Conservation (phyloP, 371 early-diverging fungal genomes). For the Blastocladiella emersonii region DNA sequence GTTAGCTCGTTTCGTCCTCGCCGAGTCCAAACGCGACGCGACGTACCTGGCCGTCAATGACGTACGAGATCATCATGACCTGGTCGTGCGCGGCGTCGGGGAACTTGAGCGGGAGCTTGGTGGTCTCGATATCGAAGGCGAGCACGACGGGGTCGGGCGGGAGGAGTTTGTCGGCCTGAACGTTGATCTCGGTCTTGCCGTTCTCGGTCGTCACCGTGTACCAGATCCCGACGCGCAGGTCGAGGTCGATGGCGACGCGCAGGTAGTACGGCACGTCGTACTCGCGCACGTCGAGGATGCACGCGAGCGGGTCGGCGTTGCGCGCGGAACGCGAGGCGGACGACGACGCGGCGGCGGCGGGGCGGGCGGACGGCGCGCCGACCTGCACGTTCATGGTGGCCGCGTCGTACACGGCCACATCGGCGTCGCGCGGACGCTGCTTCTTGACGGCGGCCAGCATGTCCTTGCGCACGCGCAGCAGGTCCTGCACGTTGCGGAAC, state of each 20-base stretch:
- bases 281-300: slow-evolving; percentile 79
- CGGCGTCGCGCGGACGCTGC: slow-evolving; percentile 49
- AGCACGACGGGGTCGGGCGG: slow-evolving; percentile 92
- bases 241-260: slow-evolving; percentile 85
- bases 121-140: slow-evolving; percentile 99
- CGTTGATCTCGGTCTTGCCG: slow-evolving; percentile 42
- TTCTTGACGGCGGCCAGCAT: slow-evolving; percentile 51
- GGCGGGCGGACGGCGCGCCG: not conserved
- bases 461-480: slow-evolving; percentile 56
- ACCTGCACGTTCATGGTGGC: not conserved
- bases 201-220: slow-evolving; percentile 49
- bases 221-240: slow-evolving; percentile 94
- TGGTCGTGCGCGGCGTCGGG: slow-evolving; percentile 87
- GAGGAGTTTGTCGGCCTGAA: slow-evolving; percentile 73
- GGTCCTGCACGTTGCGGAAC: slow-evolving; percentile 70
- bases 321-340: not conserved
- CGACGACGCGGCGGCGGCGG: not conserved
- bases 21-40: not conserved
- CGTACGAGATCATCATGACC: slow-evolving; percentile 99
- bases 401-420: slow-evolving; percentile 43
- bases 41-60: slow-evolving; percentile 85
- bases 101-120: slow-evolving; percentile 96
- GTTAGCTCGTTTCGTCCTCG: not conserved
- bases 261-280: slow-evolving; percentile 88
- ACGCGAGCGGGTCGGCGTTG: slow-evolving; percentile 15